A percentile compares a stretch with the other conserved stretches of the same genome.
These are phyloP conservation scores for Ustilago trichophora DNA, from an alignment of 1,284 basidiomycete species.

Conservation along the genomic window DNA sequence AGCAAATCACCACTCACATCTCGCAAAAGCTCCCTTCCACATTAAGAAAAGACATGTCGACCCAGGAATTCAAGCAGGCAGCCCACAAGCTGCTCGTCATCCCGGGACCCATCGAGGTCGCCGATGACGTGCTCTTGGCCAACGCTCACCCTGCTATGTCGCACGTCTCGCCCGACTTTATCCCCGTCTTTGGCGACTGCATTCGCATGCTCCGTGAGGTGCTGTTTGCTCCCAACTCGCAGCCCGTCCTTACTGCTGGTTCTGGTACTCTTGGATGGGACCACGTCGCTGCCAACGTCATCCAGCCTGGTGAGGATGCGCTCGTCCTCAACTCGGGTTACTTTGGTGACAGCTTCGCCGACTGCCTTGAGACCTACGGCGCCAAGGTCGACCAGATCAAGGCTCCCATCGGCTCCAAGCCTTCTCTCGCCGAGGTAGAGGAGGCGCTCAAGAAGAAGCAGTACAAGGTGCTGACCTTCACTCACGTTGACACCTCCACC, in stretches of 20 bases:
- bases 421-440: slow-evolving; percentile 74
- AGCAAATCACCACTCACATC: slow-evolving; percentile 39
- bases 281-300: slow-evolving; percentile 74
- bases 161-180: slow-evolving; percentile 90
- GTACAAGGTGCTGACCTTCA: slow-evolving; percentile 90
- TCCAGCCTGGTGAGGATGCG: slow-evolving; percentile 80
- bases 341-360: slow-evolving; percentile 65
- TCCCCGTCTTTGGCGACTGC: slow-evolving; percentile 87
- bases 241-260: slow-evolving; percentile 82
- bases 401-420: slow-evolving; percentile 82
- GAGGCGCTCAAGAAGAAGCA: slow-evolving; percentile 80
- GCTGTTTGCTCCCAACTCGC: slow-evolving; percentile 71
- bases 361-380: slow-evolving; percentile 77
- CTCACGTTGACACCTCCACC: slow-evolving; percentile 76
- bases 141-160: slow-evolving; percentile 66
- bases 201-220: slow-evolving; percentile 81
- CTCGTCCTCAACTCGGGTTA: slow-evolving; percentile 75
- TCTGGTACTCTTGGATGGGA: slow-evolving; percentile 94
- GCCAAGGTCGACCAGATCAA: slow-evolving; percentile 86
- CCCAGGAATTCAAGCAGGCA: slow-evolving; percentile 58
- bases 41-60: slow-evolving; percentile 40
- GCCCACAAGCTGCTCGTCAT: slow-evolving; percentile 70
- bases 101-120: slow-evolving; percentile 82
- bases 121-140: slow-evolving; percentile 74
- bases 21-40: slow-evolving; percentile 46